These are phyloP conservation scores for Naumovozyma castellii DNA, from an alignment of 805 yeast genomes.

Conservation along the genomic window DNA sequence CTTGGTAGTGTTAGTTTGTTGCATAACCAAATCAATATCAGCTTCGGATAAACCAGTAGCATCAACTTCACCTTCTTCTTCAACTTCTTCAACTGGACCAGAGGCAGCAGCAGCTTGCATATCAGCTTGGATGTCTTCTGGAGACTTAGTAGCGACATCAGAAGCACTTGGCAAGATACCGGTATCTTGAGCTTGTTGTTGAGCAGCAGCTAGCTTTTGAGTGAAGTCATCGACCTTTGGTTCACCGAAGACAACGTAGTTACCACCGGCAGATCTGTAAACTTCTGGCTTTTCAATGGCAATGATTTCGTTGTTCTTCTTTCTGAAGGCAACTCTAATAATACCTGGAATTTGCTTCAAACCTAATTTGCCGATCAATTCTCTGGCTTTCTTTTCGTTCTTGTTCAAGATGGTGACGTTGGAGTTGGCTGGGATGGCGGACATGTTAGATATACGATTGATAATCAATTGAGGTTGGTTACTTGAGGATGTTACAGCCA, in stretches of 20 bases:
- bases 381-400: slow-evolving; percentile 95
- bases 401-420: slow-evolving; percentile 59
- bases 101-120: slow-evolving; percentile 54
- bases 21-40: slow-evolving; percentile 78
- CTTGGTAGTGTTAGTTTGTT: slow-evolving; percentile 85
- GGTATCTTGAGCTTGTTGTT: slow-evolving; percentile 47
- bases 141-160: slow-evolving; percentile 49
- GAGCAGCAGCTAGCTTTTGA: slow-evolving; percentile 78
- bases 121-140: slow-evolving; percentile 76
- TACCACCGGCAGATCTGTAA: slow-evolving; percentile 84
- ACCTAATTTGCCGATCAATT: slow-evolving; percentile 75
- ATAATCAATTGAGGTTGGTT: slow-evolving; percentile 2
- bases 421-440: slow-evolving; percentile 24
- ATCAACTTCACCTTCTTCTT: slow-evolving; percentile 69
- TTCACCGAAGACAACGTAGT: slow-evolving; percentile 95
- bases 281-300: slow-evolving; percentile 94
- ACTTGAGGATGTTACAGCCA: background rate
- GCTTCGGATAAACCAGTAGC: slow-evolving; percentile 73
- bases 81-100: slow-evolving; percentile 34
- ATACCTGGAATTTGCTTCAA: slow-evolving; percentile 87
- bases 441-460: too few relatives aligned
- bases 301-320: slow-evolving; percentile 81
- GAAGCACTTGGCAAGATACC: slow-evolving; percentile 37
- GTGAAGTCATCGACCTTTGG: slow-evolving; percentile 92
- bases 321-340: slow-evolving; percentile 90